Percentiles rank a stretch among this genome's conserved stretches.
phyloP scores from a whole-genome alignment of 140 eudicot genomes.

The Oenanthe javanica region DNA sequence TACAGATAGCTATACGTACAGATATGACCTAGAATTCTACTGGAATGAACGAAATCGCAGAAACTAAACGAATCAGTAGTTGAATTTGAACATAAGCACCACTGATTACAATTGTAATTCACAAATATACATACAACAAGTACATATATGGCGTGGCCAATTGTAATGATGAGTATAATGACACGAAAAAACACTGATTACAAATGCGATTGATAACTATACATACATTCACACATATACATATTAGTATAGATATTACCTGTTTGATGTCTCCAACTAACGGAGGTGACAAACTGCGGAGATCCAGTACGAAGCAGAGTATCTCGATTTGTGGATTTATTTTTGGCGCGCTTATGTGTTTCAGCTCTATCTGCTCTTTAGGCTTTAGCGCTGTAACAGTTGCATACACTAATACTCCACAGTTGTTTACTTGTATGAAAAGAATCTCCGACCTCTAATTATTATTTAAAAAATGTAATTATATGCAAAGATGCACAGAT shows the following conservation, averaged over 20 bases:
- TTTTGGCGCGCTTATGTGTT: constrained; percentile 30
- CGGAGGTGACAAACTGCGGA: constrained; percentile 64
- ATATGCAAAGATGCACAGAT: too few species aligned
- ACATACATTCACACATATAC: background rate
- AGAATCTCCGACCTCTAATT: too few species aligned
- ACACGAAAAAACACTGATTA: too few species aligned
- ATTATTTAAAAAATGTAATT: too few species aligned
- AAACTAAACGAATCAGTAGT: background rate
- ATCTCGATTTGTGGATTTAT: background rate
- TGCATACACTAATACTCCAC: too few species aligned
- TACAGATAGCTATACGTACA: background rate
- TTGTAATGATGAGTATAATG: constrained; percentile 56
- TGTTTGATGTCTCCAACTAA: constrained; percentile 68
- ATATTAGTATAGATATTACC: constrained; percentile 22
- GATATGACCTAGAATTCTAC: background rate
- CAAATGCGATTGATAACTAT: too few species aligned
- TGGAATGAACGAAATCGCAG: constrained; percentile 30
- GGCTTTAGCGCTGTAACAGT: too few species aligned
- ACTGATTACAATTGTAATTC: background rate
- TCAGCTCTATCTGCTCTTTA: too few species aligned
- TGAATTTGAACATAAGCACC: background rate
- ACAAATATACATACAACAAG: too few species aligned
- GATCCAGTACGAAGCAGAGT: constrained; percentile 73
- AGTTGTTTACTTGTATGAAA: too few species aligned
- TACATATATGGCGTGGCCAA: constrained; percentile 52